Evolutionary conservation across 345 rosid species (phyloP).

Genomic region (Arabis alpina): DNA sequence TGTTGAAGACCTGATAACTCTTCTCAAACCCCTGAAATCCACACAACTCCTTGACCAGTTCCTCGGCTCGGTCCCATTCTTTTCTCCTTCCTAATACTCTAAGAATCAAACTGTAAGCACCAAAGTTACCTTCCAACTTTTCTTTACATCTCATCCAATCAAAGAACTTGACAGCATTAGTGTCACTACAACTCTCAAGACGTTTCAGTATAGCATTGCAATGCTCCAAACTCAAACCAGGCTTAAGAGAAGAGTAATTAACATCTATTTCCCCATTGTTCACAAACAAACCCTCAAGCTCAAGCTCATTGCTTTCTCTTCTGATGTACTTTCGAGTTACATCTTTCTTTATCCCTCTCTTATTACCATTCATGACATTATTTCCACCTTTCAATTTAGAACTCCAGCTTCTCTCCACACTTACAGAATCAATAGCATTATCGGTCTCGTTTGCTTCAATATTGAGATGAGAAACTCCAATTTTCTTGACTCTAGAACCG

Average conservation of each 20-base stretch:
- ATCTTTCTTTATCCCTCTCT: constrained; percentile 42
- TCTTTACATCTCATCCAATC: constrained; percentile 82
- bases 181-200: constrained; percentile 68
- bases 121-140: constrained; percentile 60
- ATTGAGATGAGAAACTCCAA: constrained; percentile 49
- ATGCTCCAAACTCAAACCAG: constrained; percentile 55
- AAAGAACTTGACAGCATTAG: constrained; percentile 61
- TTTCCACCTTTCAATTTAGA: constrained; percentile 33
- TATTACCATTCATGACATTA: no score
- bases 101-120: constrained; percentile 72
- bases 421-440: constrained; percentile 30
- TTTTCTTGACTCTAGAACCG: constrained; percentile 46
- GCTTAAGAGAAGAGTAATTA: constrained; percentile 50
- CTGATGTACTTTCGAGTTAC: constrained; percentile 42
- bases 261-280: constrained; percentile 57
- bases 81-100: constrained; percentile 69
- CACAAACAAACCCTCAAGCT: constrained; percentile 47
- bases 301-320: constrained; percentile 42
- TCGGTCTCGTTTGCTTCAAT: constrained; percentile 45
- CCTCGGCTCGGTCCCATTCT: constrained; percentile 82
- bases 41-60: constrained; percentile 51
- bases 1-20: constrained; percentile 70
- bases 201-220: constrained; percentile 67
- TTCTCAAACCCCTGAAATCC: constrained; percentile 43
- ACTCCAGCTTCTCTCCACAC: constrained; percentile 35